Evolutionary conservation across 208 protist species (phyloP).

Genomic region (Leishmania turanica): DNA sequence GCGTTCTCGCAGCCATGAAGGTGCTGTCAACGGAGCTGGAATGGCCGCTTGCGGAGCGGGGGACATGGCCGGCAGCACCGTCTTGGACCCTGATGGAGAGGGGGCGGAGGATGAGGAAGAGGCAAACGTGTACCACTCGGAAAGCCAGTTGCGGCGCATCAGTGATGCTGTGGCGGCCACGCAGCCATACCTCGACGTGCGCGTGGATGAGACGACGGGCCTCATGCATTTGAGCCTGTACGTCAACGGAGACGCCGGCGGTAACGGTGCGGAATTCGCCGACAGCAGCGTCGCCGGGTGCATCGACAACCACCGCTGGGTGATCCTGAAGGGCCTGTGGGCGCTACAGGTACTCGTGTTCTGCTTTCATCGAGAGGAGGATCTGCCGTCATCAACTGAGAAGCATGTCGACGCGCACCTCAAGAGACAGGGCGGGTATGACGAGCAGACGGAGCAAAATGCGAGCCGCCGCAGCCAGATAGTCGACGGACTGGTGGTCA

Average conservation of each 20-base stretch:
- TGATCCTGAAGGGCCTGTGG: constrained; percentile 45
- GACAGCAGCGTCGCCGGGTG: constrained; percentile 36
- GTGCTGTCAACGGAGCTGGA: background rate
- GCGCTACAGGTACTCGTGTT: constrained; percentile 39
- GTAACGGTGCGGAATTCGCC: constrained; percentile 36
- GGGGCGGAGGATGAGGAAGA: constrained; percentile 6
- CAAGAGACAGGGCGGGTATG: background rate
- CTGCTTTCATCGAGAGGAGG: constrained; percentile 15
- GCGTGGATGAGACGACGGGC: constrained; percentile 28
- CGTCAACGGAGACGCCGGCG: constrained; percentile 31
- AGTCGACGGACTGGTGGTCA: constrained; percentile 29
- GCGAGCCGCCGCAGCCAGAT: constrained; percentile 11
- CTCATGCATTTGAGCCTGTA: constrained; percentile 47
- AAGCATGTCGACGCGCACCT: background rate
- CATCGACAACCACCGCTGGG: constrained; percentile 54
- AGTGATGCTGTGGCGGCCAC: constrained; percentile 21
- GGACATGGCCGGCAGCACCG: background rate
- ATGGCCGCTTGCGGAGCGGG: background rate
- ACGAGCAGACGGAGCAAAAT: constrained; percentile 3
- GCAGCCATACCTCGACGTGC: constrained; percentile 38
- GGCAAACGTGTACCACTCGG: constrained; percentile 5
- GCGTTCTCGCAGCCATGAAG: background rate
- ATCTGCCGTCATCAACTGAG: background rate
- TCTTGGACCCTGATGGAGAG: background rate
- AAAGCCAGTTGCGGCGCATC: constrained; percentile 11